Evolutionary conservation across 768 basidiomycete genomes (phyloP).

Genomic region (Daedaleopsis sinensis): DNA sequence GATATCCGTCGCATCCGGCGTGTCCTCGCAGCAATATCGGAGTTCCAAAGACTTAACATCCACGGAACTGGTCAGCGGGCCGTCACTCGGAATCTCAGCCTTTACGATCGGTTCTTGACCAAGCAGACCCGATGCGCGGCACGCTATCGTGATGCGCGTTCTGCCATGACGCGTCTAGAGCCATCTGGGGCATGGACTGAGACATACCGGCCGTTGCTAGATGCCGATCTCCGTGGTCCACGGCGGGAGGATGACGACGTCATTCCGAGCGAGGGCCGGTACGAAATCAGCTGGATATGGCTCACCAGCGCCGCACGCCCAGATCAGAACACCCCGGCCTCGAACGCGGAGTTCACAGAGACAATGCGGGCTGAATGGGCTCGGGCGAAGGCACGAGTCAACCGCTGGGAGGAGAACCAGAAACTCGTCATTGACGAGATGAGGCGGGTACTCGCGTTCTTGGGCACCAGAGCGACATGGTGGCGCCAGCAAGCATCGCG

Average conservation of each 20-base stretch:
- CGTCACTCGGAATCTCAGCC: neutral
- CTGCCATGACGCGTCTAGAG: neutral
- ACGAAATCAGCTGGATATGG: conserved; percentile 21
- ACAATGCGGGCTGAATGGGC: conserved; percentile 5
- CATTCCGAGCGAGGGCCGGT: conserved; percentile 12
- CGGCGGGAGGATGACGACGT: neutral
- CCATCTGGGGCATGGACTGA: neutral
- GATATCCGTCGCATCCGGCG: conserved; percentile 17
- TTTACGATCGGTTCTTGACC: neutral
- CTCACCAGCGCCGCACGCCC: neutral
- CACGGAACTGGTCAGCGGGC: conserved; percentile 5
- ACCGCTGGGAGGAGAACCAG: conserved; percentile 18
- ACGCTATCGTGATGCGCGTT: neutral
- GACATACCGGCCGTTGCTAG: neutral
- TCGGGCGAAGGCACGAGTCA: conserved; percentile 2
- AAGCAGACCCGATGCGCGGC: neutral
- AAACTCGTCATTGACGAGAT: conserved; percentile 30
- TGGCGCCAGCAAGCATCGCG: neutral
- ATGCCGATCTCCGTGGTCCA: neutral
- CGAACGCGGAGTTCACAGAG: neutral
- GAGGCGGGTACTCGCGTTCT: conserved; percentile 25
- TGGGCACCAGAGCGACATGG: conserved; percentile 18
- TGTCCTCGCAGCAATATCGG: neutral
- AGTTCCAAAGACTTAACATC: conserved; percentile 10
- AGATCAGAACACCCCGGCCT: neutral